phyloP scores from a whole-genome alignment of 2,329 filamentous ascomycete genomes.

The Onygena corvina region DNA sequence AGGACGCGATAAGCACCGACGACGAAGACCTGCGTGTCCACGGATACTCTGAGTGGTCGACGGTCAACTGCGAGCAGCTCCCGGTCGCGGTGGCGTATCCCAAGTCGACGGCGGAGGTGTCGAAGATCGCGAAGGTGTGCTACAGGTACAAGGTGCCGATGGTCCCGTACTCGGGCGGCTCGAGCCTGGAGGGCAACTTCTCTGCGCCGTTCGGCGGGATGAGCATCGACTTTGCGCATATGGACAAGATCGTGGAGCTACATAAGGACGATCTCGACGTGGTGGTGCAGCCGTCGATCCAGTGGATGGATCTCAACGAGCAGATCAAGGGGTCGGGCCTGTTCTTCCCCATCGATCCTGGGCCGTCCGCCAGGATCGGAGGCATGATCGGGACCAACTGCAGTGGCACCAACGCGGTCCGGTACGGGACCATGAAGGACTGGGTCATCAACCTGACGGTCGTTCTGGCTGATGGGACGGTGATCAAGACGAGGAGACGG shows the following conservation, averaged over 20 bases:
- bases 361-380: slow-evolving; percentile 48
- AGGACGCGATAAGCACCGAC: slow-evolving; percentile 52
- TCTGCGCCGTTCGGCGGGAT: slow-evolving; percentile 76
- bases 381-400: slow-evolving; percentile 58
- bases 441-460: slow-evolving; percentile 62
- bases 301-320: slow-evolving; percentile 84
- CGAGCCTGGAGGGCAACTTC: slow-evolving; percentile 81
- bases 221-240: slow-evolving; percentile 77
- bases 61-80: slow-evolving; percentile 51
- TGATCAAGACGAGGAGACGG: slow-evolving; percentile 56
- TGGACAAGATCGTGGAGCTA: slow-evolving; percentile 69
- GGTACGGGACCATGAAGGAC: slow-evolving; percentile 66
- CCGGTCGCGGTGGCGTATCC: slow-evolving; percentile 57
- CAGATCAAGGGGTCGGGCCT: slow-evolving; percentile 60
- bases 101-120: slow-evolving; percentile 52
- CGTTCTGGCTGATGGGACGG: slow-evolving; percentile 54
- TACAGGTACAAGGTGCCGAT: slow-evolving; percentile 70
- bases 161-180: slow-evolving; percentile 75
- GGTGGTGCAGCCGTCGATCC: slow-evolving; percentile 78
- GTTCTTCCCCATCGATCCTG: slow-evolving; percentile 85
- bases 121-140: slow-evolving; percentile 56
- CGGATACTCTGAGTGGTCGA: slow-evolving; percentile 60
- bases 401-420: slow-evolving; percentile 47
- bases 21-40: slow-evolving; percentile 52
- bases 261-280: slow-evolving; percentile 86